Conservation (phyloP, 2,329 filamentous ascomycete species). For the Bipolaris zeicola region DNA sequence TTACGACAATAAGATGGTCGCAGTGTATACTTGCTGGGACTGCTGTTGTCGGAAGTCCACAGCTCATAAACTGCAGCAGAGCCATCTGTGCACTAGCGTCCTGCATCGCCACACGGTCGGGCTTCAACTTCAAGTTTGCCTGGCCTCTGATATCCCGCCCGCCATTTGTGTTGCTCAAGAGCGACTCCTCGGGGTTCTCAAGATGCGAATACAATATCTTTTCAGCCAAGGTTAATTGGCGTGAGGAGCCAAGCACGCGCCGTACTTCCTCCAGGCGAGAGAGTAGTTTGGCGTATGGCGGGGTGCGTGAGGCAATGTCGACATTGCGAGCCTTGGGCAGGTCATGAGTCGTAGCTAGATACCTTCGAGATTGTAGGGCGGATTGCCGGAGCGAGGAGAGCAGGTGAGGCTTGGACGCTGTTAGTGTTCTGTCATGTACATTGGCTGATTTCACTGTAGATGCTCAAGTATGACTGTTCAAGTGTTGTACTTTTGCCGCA, state of each 20-base stretch:
- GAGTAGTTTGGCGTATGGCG: conserved; percentile 83
- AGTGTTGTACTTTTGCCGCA: background rate
- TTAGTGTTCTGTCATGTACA: conserved; percentile 5
- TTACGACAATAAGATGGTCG: conserved; percentile 89
- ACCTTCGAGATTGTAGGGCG: conserved; percentile 26
- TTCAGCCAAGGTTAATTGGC: conserved; percentile 83
- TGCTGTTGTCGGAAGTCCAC: conserved; percentile 83
- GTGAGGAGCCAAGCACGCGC: conserved; percentile 68
- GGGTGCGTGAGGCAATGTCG: conserved; percentile 63
- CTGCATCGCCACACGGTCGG: conserved; percentile 98
- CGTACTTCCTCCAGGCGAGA: conserved; percentile 76
- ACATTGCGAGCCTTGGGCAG: conserved; percentile 33
- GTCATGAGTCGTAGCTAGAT: conserved; percentile 42
- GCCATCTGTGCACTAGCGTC: conserved; percentile 99
- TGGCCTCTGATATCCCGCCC: conserved; percentile 82
- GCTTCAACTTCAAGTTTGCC: conserved; percentile 95
- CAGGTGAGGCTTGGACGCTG: conserved; percentile 30
- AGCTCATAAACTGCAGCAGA: conserved; percentile 97
- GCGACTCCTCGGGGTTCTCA: conserved; percentile 84
- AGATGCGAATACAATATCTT: conserved; percentile 98
- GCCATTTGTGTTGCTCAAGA: conserved; percentile 81
- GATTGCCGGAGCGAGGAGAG: conserved; percentile 26
- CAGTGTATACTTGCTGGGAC: conserved; percentile 98
- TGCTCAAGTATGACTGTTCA: conserved; percentile 2
- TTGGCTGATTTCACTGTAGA: background rate